A percentile compares a stretch with the other conserved stretches of the same genome.
These are phyloP conservation scores for Umbelopsis vinacea DNA, from an alignment of 192 early-diverging fungal species.

Conservation along the genomic window DNA sequence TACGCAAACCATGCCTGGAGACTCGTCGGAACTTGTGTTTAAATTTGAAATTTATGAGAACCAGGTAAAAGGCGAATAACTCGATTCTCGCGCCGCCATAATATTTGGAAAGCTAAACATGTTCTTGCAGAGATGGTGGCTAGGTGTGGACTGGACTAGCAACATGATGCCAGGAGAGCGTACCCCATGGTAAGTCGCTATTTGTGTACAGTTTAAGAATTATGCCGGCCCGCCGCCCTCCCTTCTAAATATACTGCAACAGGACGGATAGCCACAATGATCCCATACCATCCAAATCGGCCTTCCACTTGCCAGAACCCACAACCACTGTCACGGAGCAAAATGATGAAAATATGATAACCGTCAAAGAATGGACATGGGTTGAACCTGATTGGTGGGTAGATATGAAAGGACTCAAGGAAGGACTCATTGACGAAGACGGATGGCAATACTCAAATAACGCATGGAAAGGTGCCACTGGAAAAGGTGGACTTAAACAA, in stretches of 20 bases:
- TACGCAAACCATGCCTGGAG: background rate
- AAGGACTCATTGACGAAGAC: slow-evolving; percentile 47
- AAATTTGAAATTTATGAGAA: slow-evolving; percentile 45
- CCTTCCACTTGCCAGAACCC: slow-evolving; percentile 50
- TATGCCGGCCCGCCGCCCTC: background rate
- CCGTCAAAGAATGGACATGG: slow-evolving; percentile 58
- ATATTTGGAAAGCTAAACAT: background rate
- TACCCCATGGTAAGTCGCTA: slow-evolving; percentile 48
- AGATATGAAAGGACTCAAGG: slow-evolving; percentile 39
- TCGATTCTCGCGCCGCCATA: background rate
- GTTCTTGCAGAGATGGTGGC: slow-evolving; percentile 55
- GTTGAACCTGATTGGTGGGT: slow-evolving; percentile 57
- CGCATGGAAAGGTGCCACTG: slow-evolving; percentile 52
- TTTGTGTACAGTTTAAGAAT: background rate
- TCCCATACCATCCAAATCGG: slow-evolving; percentile 48
- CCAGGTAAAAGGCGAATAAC: slow-evolving; percentile 24
- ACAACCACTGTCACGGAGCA: slow-evolving; percentile 39
- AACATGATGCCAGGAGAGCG: slow-evolving; percentile 62
- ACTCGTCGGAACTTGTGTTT: slow-evolving; percentile 34
- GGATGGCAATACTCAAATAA: slow-evolving; percentile 64
- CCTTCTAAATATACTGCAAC: background rate
- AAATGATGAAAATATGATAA: slow-evolving; percentile 39
- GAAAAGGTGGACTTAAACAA: slow-evolving; percentile 48
- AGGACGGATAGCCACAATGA: slow-evolving; percentile 60
- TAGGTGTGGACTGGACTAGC: slow-evolving; percentile 60